These are phyloP conservation scores for Oxytropis ochrocephala DNA, from an alignment of 306 rosid species.

Conservation along the genomic window DNA sequence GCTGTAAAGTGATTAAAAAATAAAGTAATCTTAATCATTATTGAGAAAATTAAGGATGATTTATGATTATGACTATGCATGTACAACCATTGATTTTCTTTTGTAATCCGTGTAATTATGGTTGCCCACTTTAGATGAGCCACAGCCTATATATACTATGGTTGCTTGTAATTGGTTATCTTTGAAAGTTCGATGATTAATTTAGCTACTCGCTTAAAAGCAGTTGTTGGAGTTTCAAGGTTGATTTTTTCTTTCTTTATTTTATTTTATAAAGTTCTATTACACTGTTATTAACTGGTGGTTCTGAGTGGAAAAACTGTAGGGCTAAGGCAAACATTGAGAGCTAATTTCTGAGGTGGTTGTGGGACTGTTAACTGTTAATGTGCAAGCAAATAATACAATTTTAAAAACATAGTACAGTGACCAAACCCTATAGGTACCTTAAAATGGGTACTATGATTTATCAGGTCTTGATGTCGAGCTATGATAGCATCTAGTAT, in stretches of 20 bases:
- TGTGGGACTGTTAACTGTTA: background rate
- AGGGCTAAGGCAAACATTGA: background rate
- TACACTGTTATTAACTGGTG: background rate
- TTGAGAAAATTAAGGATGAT: no score
- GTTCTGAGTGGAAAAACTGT: constrained; percentile 7
- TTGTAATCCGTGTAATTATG: no score
- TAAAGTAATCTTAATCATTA: no score
- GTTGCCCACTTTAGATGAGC: no score
- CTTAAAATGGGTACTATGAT: background rate
- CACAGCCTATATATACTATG: background rate
- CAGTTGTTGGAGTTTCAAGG: background rate
- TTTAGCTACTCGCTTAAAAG: background rate
- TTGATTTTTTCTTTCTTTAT: background rate
- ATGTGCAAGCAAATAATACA: background rate
- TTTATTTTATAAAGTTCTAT: background rate
- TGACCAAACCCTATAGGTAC: background rate
- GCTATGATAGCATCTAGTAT: constrained; percentile 5
- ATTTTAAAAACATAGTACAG: background rate
- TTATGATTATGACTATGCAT: no score
- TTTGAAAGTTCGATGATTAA: background rate
- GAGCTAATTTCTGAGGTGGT: background rate
- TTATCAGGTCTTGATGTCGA: constrained; percentile 2
- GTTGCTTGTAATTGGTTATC: background rate
- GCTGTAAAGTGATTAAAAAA: no score
- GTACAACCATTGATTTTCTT: no score